Conservation (phyloP, 2,329 filamentous ascomycete species). For the Neospermospora avenae region DNA sequence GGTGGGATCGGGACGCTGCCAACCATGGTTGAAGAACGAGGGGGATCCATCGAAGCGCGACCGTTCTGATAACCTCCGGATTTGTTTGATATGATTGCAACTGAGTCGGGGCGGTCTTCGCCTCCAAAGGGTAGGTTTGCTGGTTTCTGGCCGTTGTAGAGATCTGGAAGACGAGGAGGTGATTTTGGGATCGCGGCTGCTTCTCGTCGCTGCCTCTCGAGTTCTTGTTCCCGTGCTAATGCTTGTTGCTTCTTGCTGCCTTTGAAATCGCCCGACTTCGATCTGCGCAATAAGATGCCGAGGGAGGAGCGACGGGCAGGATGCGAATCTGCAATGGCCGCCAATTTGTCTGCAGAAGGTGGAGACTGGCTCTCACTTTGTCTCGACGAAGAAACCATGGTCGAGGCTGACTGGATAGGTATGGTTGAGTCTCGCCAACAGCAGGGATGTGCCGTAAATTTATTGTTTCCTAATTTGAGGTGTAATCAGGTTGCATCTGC, state of each 20-base stretch:
- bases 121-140: conserved; percentile 45
- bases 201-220: conserved; percentile 52
- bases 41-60: conserved; percentile 52
- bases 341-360: conserved; percentile 34
- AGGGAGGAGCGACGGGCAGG: conserved; percentile 46
- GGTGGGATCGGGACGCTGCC: conserved; percentile 51
- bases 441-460: conserved; percentile 23
- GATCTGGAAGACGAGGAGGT: conserved; percentile 55
- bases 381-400: conserved; percentile 35
- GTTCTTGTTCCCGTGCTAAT: conserved; percentile 46
- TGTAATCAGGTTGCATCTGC: not conserved
- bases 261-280: conserved; percentile 63
- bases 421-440: conserved; percentile 23
- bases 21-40: conserved; percentile 33
- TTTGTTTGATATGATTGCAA: conserved; percentile 54
- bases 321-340: conserved; percentile 36
- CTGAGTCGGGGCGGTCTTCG: conserved; percentile 61
- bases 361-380: conserved; percentile 34
- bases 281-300: conserved; percentile 61
- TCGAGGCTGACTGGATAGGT: conserved; percentile 20
- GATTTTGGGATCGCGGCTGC: conserved; percentile 52
- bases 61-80: conserved; percentile 37
- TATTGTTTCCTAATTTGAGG: not conserved
- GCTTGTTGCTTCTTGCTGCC: conserved; percentile 58
- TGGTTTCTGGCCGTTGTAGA: conserved; percentile 40